Percentiles rank a stretch among this genome's conserved stretches.
phyloP scores from a whole-genome alignment of 2,329 filamentous ascomycete species.

The Beauveria caledonica region DNA sequence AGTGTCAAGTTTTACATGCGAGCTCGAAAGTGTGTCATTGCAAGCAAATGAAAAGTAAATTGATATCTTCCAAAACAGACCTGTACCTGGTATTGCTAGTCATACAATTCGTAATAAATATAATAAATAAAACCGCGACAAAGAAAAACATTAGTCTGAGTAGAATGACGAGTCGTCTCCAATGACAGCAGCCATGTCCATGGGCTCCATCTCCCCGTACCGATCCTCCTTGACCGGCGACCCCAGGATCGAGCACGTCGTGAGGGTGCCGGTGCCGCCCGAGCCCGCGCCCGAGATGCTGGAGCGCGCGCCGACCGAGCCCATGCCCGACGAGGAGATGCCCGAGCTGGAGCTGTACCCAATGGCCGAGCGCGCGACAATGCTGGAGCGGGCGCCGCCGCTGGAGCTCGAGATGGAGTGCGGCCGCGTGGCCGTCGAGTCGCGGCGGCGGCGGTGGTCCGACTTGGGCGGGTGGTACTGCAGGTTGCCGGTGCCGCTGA shows the following conservation, averaged over 20 bases:
- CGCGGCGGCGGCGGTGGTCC: neutral
- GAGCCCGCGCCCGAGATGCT: neutral
- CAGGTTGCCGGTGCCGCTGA: slow-evolving; percentile 56
- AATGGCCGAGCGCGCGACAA: neutral
- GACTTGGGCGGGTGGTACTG: slow-evolving; percentile 50
- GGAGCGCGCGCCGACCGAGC: slow-evolving; percentile 9
- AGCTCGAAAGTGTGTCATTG: no score
- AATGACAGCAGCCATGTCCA: neutral
- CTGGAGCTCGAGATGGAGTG: slow-evolving; percentile 2
- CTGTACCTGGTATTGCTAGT: slow-evolving; percentile 8
- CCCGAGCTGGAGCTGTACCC: slow-evolving; percentile 15
- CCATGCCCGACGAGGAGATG: slow-evolving; percentile 23
- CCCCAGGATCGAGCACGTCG: slow-evolving; percentile 7
- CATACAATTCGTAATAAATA: slow-evolving; percentile 6
- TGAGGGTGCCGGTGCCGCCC: neutral
- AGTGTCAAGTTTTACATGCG: no score
- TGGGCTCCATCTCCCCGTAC: slow-evolving; percentile 4
- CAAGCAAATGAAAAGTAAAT: neutral
- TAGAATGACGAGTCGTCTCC: slow-evolving; percentile 8
- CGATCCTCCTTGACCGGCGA: slow-evolving; percentile 11
- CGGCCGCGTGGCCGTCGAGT: neutral
- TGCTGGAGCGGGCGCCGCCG: slow-evolving; percentile 1
- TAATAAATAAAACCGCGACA: neutral
- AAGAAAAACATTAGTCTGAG: slow-evolving; percentile 5
- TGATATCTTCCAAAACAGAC: slow-evolving; percentile 3